phyloP scores from a whole-genome alignment of 2,329 filamentous ascomycete genomes.

The Helicocarpus griseus region DNA sequence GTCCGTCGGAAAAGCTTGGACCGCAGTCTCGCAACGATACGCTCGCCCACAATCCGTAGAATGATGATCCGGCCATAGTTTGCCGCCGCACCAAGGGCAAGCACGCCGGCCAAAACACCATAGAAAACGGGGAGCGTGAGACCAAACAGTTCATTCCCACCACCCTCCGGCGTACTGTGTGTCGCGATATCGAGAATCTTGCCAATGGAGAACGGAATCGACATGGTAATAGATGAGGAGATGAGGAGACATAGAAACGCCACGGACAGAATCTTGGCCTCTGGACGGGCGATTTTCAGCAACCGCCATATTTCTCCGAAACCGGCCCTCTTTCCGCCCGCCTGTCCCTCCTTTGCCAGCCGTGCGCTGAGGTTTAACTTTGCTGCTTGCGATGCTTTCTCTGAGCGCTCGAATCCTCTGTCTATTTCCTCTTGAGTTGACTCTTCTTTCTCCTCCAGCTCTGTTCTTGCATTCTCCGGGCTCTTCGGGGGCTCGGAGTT shows the following conservation, averaged over 20 bases:
- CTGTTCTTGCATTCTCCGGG: background rate
- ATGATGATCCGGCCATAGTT: conserved; percentile 94
- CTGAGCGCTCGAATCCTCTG: conserved; percentile 59
- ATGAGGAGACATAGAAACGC: conserved; percentile 81
- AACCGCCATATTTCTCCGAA: conserved; percentile 73
- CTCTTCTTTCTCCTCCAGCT: conserved; percentile 20
- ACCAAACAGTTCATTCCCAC: conserved; percentile 63
- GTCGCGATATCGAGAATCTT: conserved; percentile 90
- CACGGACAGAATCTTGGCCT: conserved; percentile 63
- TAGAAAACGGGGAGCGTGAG: conserved; percentile 84
- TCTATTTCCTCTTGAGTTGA: conserved; percentile 41
- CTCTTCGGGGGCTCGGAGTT: background rate
- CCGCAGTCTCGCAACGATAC: conserved; percentile 81
- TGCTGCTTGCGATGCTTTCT: conserved; percentile 75
- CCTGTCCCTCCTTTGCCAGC: conserved; percentile 67
- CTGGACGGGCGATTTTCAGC: conserved; percentile 79
- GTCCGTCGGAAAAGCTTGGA: conserved; percentile 86
- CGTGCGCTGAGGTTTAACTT: conserved; percentile 84
- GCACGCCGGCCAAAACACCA: conserved; percentile 61
- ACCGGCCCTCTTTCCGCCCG: conserved; percentile 45
- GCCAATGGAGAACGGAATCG: conserved; percentile 91
- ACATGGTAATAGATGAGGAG: conserved; percentile 90
- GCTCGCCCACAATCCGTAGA: conserved; percentile 85
- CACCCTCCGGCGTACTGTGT: conserved; percentile 55
- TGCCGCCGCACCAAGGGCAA: conserved; percentile 74